Conservation (phyloP, 352 stramenopile genomes). For the Pilasporangium apinafurcum region DNA sequence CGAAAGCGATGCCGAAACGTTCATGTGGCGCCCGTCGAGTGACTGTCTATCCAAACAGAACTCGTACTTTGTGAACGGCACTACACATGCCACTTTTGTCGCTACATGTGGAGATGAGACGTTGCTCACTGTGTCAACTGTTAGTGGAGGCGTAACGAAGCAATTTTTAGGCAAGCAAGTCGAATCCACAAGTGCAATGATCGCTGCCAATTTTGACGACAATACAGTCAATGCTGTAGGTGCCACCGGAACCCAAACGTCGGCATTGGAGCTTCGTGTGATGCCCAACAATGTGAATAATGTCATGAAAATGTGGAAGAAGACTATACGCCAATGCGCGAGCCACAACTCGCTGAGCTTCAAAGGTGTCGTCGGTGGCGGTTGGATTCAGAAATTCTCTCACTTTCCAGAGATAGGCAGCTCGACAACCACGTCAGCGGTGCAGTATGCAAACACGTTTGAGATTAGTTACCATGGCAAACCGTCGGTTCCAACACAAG, state of each 20-base stretch:
- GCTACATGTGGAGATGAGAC: slow-evolving; percentile 7
- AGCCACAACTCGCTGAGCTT: slow-evolving; percentile 10
- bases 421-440: slow-evolving; percentile 5
- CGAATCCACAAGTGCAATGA: slow-evolving; percentile 14
- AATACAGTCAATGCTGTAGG: slow-evolving; percentile 7
- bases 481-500: slow-evolving; percentile 1
- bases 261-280: slow-evolving; percentile 11
- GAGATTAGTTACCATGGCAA: slow-evolving; percentile 10
- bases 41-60: slow-evolving; percentile 11
- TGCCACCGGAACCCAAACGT: slow-evolving; percentile 5
- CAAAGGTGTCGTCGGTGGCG: slow-evolving; percentile 15
- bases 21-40: slow-evolving; percentile 17
- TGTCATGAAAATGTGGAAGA: slow-evolving; percentile 5
- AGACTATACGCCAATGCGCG: slow-evolving; percentile 10
- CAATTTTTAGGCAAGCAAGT: slow-evolving; percentile 15
- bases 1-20: slow-evolving; percentile 4
- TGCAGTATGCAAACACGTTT: slow-evolving; percentile 20
- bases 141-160: slow-evolving; percentile 12
- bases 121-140: slow-evolving; percentile 12
- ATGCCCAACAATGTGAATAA: slow-evolving; percentile 11
- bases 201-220: slow-evolving; percentile 12
- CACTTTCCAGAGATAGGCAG: slow-evolving; percentile 3
- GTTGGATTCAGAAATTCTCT: slow-evolving; percentile 16
- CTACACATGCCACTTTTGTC: slow-evolving; percentile 18
- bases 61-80: slow-evolving; percentile 19